These are phyloP conservation scores for Dendrobium nobile DNA, from an alignment of 106 monocot species.

Conservation along the genomic window DNA sequence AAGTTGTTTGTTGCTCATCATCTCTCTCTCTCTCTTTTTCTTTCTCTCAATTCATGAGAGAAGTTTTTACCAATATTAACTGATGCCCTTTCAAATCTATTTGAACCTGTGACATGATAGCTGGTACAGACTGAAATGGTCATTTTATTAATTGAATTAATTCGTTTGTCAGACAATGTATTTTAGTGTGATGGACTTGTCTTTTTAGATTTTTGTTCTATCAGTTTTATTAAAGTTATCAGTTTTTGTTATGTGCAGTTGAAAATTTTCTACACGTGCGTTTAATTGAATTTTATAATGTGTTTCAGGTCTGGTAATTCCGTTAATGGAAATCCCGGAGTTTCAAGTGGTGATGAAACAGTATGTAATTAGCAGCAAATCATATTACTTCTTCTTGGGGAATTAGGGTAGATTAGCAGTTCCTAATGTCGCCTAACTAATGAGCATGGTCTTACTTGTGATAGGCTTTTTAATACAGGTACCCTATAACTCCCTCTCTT, in stretches of 20 bases:
- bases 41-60: neutral
- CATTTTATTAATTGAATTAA: neutral
- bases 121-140: neutral
- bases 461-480: slow-evolving; percentile 44
- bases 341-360: slow-evolving; percentile 82
- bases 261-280: neutral
- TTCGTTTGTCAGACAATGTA: neutral
- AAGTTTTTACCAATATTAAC: neutral
- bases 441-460: slow-evolving; percentile 5
- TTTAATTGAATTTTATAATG: neutral
- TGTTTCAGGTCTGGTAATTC: slow-evolving; percentile 83
- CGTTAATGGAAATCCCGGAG: slow-evolving; percentile 62
- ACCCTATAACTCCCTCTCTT: slow-evolving; percentile 87
- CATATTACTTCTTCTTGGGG: neutral
- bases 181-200: neutral
- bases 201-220: neutral
- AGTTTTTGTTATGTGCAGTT: slow-evolving; percentile 1
- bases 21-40: neutral
- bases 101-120: neutral
- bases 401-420: neutral
- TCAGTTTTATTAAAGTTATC: neutral
- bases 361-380: slow-evolving; percentile 35
- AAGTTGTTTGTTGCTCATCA: neutral
- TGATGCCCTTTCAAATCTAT: neutral
- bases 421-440: neutral